Percentiles rank a stretch among this genome's conserved stretches.
phyloP scores from a whole-genome alignment of 306 rosid genomes.

The Pyrus pyrifolia region DNA sequence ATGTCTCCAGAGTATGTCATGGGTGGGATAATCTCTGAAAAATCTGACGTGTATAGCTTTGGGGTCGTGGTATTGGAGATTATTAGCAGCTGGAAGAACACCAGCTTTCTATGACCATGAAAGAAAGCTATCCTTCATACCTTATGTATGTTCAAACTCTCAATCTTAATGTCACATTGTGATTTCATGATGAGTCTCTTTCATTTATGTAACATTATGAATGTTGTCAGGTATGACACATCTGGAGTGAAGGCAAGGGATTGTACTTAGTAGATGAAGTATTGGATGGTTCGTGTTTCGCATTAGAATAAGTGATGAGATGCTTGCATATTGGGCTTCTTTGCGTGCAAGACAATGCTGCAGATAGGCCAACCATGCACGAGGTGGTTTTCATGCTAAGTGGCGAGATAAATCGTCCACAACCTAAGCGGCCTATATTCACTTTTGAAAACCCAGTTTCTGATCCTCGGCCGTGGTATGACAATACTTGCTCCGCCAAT shows the following conservation, averaged over 20 bases:
- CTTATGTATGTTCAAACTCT: slow-evolving; percentile 15
- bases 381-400: slow-evolving; percentile 17
- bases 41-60: slow-evolving; percentile 23
- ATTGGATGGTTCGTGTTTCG: not conserved
- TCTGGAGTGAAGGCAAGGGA: slow-evolving; percentile 16
- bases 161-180: too few species aligned
- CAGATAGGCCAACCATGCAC: slow-evolving; percentile 19
- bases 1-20: slow-evolving; percentile 25
- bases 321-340: slow-evolving; percentile 22
- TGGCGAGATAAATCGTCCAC: slow-evolving; percentile 7
- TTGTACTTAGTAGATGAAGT: slow-evolving; percentile 11
- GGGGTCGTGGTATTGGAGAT: slow-evolving; percentile 28
- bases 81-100: slow-evolving; percentile 23
- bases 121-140: slow-evolving; percentile 7
- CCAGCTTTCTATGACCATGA: slow-evolving; percentile 8
- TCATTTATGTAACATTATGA: not conserved
- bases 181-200: not conserved
- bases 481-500: not conserved
- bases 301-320: slow-evolving; percentile 10
- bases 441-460: not conserved
- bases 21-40: slow-evolving; percentile 11
- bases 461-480: not conserved
- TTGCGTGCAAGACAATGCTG: slow-evolving; percentile 19
- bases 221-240: slow-evolving; percentile 14
- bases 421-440: slow-evolving; percentile 18